These are phyloP conservation scores for Ophiostoma piceae DNA, from an alignment of 2,329 filamentous ascomycete species.

Conservation along the genomic window DNA sequence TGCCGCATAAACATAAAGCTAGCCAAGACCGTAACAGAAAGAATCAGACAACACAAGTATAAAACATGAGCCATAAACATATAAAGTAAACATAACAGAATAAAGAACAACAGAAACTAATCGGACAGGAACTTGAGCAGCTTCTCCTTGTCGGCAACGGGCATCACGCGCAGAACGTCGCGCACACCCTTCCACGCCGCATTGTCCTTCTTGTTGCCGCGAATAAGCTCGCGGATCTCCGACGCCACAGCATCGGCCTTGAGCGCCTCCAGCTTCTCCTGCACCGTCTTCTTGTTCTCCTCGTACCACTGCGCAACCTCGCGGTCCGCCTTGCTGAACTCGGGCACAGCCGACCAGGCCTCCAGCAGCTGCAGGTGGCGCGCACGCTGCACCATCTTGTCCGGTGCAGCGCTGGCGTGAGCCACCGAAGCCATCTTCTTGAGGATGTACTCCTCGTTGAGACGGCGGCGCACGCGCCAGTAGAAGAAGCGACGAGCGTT, in stretches of 20 bases:
- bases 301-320: slow-evolving; percentile 94
- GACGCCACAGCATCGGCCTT: slow-evolving; percentile 58
- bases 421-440: slow-evolving; percentile 65
- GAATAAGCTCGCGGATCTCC: slow-evolving; percentile 69
- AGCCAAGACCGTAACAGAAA: background rate
- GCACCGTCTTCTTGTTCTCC: slow-evolving; percentile 78
- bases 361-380: slow-evolving; percentile 69
- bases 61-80: background rate
- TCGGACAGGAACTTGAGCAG: slow-evolving; percentile 55
- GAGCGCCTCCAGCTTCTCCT: slow-evolving; percentile 76
- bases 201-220: slow-evolving; percentile 63
- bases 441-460: slow-evolving; percentile 96
- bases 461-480: slow-evolving; percentile 93
- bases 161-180: slow-evolving; percentile 78
- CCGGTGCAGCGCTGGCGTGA: slow-evolving; percentile 35
- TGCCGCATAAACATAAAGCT: background rate
- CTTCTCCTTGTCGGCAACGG: slow-evolving; percentile 80
- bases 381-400: slow-evolving; percentile 44
- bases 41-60: background rate
- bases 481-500: slow-evolving; percentile 97
- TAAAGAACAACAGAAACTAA: slow-evolving; percentile 11
- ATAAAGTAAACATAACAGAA: background rate
- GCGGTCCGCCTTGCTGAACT: slow-evolving; percentile 74
- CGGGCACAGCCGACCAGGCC: slow-evolving; percentile 73
- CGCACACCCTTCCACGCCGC: slow-evolving; percentile 80